phyloP scores from a whole-genome alignment of 345 rosid genomes.

The Aquilaria yunnanensis region DNA sequence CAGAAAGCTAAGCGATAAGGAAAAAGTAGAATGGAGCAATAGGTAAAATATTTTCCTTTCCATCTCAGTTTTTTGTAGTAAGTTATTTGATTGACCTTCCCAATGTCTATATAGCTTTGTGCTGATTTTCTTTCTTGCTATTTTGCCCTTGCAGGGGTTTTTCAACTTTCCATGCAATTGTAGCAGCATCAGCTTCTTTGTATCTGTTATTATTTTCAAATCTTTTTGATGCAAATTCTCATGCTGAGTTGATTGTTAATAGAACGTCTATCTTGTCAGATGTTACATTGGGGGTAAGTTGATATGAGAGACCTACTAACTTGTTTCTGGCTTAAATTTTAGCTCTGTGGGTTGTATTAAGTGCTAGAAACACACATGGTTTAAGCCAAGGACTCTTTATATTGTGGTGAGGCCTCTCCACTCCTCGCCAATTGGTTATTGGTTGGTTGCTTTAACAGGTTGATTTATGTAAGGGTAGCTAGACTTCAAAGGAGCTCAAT shows the following conservation, averaged over 20 bases:
- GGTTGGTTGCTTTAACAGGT: too few species aligned
- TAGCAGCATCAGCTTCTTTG: slow-evolving; percentile 53
- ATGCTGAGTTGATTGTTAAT: slow-evolving; percentile 40
- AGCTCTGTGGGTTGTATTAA: too few species aligned
- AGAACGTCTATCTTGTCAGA: slow-evolving; percentile 52
- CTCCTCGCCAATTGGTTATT: too few species aligned
- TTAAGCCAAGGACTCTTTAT: too few species aligned
- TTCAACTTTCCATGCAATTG: slow-evolving; percentile 77
- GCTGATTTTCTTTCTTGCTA: slow-evolving; percentile 1
- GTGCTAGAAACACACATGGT: too few species aligned
- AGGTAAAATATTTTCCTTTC: slow-evolving; percentile 29
- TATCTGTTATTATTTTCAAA: slow-evolving; percentile 55
- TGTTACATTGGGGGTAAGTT: slow-evolving; percentile 58
- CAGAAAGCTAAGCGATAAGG: slow-evolving; percentile 37
- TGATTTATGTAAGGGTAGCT: too few species aligned
- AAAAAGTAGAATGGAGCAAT: slow-evolving; percentile 83
- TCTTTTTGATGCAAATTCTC: slow-evolving; percentile 49
- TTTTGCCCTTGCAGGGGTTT: slow-evolving; percentile 53
- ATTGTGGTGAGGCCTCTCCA: too few species aligned
- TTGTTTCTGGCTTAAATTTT: too few species aligned
- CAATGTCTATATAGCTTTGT: not conserved
- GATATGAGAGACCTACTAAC: too few species aligned
- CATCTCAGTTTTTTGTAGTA: not conserved
- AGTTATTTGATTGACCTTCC: not conserved
- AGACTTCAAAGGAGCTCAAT: too few species aligned